Evolutionary conservation across 2,329 filamentous ascomycete genomes (phyloP).

Genomic region (Anthostomella pinea): DNA sequence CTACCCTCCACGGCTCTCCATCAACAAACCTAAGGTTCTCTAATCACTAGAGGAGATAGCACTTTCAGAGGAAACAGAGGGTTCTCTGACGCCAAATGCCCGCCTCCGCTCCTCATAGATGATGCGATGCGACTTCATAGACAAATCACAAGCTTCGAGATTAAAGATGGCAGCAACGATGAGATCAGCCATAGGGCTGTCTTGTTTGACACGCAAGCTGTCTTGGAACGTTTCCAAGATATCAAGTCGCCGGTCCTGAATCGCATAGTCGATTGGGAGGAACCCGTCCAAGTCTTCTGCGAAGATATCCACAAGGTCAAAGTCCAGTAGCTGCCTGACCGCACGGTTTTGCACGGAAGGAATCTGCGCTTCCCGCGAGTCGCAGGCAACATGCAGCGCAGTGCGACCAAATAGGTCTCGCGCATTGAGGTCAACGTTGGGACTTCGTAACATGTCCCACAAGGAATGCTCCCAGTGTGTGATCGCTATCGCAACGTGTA

Average conservation of each 20-base stretch:
- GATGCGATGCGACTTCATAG: not conserved
- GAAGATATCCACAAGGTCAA: not conserved
- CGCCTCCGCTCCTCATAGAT: not conserved
- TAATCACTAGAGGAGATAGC: no score
- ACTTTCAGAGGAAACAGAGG: no score
- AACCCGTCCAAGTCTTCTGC: not conserved
- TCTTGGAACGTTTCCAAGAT: not conserved
- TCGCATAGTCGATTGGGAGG: not conserved
- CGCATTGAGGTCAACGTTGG: not conserved
- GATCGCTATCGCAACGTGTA: not conserved
- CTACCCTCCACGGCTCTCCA: no score
- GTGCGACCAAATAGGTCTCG: not conserved
- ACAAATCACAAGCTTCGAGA: no score
- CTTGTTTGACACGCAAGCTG: not conserved
- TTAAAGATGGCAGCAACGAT: not conserved
- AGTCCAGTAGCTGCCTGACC: no score
- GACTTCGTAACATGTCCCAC: not conserved
- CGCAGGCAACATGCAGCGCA: not conserved
- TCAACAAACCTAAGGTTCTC: no score
- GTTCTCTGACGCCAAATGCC: not conserved
- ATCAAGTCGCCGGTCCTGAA: not conserved
- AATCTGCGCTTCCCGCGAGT: no score
- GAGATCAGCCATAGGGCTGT: not conserved
- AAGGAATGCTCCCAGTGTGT: not conserved
- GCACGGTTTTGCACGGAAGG: no score